These are phyloP conservation scores for Solanum pinnatisectum DNA, from an alignment of 257 asterid genomes.

Conservation along the genomic window DNA sequence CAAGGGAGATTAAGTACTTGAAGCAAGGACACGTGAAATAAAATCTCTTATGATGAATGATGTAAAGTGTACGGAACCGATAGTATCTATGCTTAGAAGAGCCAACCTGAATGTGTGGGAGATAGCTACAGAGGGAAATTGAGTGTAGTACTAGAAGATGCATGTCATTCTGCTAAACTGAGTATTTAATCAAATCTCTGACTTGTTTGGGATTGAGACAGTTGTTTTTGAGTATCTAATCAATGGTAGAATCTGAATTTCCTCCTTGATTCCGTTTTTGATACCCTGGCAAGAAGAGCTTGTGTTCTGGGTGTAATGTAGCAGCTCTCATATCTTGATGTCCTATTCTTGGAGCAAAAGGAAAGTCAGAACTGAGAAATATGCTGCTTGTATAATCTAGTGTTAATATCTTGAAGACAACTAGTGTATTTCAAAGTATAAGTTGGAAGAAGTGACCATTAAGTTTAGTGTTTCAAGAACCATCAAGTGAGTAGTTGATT, in stretches of 20 bases:
- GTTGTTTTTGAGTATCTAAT: not conserved
- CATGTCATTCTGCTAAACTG: not conserved
- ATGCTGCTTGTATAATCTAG: not conserved
- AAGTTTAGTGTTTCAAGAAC: not conserved
- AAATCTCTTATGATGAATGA: not conserved
- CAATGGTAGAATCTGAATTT: not conserved
- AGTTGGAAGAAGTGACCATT: not conserved
- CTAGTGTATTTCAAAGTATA: not conserved
- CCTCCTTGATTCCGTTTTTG: not conserved
- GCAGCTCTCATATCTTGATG: not conserved
- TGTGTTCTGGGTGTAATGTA: not conserved
- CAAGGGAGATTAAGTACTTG: not conserved
- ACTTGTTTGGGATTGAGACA: not conserved
- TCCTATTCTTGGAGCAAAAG: not conserved
- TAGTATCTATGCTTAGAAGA: not conserved
- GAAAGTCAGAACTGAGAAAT: not conserved
- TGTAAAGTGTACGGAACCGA: not conserved
- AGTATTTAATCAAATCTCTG: not conserved
- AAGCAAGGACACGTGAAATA: not conserved
- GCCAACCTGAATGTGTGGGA: not conserved
- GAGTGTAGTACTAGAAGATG: not conserved
- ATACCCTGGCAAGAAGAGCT: not conserved
- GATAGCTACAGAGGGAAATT: not conserved
- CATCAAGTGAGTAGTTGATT: not conserved
- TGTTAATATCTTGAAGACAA: not conserved